phyloP scores from a whole-genome alignment of 345 rosid genomes.

The Murraya paniculata region DNA sequence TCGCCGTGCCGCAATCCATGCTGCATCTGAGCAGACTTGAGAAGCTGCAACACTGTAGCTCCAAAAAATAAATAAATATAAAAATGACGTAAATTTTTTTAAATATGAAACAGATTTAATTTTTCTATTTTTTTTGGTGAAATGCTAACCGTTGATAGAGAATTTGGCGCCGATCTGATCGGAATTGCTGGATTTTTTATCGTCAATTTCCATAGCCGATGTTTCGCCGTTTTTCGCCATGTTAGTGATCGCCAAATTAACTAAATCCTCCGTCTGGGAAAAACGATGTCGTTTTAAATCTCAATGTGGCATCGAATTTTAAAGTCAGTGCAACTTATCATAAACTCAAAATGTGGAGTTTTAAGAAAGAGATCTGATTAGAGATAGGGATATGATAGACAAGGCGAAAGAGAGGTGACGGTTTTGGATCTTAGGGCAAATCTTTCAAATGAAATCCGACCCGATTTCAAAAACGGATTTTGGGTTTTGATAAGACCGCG shows the following conservation, averaged over 20 bases:
- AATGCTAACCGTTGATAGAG: constrained; percentile 67
- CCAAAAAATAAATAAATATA: neutral
- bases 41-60: constrained; percentile 72
- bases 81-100: neutral
- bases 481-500: neutral
- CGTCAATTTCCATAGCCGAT: constrained; percentile 77
- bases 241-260: neutral
- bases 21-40: constrained; percentile 93
- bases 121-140: neutral
- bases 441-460: neutral
- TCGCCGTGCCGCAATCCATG: constrained; percentile 98
- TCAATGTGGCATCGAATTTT: neutral
- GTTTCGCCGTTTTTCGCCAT: constrained; percentile 45
- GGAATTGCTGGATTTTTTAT: constrained; percentile 40
- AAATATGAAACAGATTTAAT: neutral
- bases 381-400: neutral
- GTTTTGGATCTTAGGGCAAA: neutral
- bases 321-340: neutral
- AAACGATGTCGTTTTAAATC: neutral
- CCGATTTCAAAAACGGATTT: neutral
- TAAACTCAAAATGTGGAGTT: neutral
- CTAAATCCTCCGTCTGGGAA: constrained; percentile 12
- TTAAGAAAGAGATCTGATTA: neutral
- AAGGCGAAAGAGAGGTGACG: neutral
- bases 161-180: constrained; percentile 66